phyloP scores from a whole-genome alignment of 108 stramenopile genomes.

The Aurantiochytrium sp. region DNA sequence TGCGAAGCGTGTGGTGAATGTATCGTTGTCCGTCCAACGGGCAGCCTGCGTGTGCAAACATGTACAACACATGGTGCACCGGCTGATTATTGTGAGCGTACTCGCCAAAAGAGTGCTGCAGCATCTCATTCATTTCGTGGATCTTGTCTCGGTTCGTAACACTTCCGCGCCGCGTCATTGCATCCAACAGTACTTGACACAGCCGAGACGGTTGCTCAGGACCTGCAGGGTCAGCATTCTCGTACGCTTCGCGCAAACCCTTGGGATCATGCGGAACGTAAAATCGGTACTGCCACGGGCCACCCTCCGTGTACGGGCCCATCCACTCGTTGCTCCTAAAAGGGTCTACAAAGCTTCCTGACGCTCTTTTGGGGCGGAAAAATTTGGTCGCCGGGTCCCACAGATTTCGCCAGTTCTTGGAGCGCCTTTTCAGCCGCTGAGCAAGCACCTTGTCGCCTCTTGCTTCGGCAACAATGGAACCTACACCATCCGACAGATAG shows the following conservation, averaged over 20 bases:
- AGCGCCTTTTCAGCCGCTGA: not conserved
- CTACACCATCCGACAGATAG: conserved; percentile 22
- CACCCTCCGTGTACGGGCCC: conserved; percentile 30
- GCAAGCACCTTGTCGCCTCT: not conserved
- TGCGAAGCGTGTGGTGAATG: not conserved
- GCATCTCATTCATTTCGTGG: conserved; percentile 38
- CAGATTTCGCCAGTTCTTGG: not conserved
- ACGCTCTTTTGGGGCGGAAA: not conserved
- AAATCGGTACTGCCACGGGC: conserved; percentile 34
- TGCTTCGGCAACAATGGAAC: not conserved
- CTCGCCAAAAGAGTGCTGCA: conserved; percentile 29
- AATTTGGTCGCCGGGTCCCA: not conserved
- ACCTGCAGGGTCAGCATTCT: not conserved
- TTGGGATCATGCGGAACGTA: not conserved
- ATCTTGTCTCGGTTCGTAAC: not conserved
- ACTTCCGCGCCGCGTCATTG: not conserved
- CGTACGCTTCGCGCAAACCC: not conserved
- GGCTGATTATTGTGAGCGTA: conserved; percentile 44
- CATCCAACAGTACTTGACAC: not conserved
- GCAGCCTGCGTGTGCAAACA: conserved; percentile 11
- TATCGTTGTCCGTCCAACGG: not conserved
- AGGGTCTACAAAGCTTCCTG: not conserved
- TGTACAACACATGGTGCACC: conserved; percentile 24
- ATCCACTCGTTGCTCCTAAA: conserved; percentile 11
- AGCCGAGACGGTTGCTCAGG: not conserved